phyloP scores from a whole-genome alignment of 2,329 filamentous ascomycete species.

The Dendrostoma leiphaemia region DNA sequence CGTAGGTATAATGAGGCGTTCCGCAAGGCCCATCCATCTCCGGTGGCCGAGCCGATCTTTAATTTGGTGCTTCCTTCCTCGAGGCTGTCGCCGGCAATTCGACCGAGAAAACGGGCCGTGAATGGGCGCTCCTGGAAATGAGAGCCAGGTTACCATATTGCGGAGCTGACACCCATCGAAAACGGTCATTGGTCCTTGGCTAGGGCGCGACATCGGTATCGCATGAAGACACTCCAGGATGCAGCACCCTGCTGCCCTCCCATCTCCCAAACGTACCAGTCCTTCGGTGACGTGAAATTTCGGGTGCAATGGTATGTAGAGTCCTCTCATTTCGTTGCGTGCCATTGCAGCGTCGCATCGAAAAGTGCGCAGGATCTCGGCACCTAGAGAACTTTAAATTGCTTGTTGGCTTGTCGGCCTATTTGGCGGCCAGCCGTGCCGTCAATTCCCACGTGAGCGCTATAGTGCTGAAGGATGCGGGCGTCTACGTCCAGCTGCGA shows the following conservation, averaged over 20 bases:
- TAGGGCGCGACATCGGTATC: neutral
- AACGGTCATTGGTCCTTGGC: neutral
- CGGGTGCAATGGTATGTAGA: neutral
- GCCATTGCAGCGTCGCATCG: slow-evolving; percentile 14
- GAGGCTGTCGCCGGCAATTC: neutral
- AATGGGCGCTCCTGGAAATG: slow-evolving; percentile 12
- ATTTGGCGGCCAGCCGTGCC: neutral
- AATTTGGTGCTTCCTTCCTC: neutral
- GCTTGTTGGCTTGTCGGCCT: neutral
- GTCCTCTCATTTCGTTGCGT: slow-evolving; percentile 11
- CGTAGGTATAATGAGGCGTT: neutral
- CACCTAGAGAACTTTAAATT: slow-evolving; percentile 10
- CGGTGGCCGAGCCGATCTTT: neutral
- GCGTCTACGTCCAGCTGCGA: too few species aligned
- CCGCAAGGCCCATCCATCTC: neutral
- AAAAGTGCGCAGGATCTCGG: slow-evolving; percentile 6
- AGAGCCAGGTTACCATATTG: neutral
- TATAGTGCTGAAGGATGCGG: too few species aligned
- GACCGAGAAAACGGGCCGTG: neutral
- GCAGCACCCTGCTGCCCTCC: neutral
- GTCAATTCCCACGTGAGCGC: neutral
- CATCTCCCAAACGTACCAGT: neutral
- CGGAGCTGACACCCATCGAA: neutral
- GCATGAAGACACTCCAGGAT: neutral
- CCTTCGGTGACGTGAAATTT: neutral